Conservation (phyloP, 2,329 filamentous ascomycete genomes). For the Thermoascus crustaceus region DNA sequence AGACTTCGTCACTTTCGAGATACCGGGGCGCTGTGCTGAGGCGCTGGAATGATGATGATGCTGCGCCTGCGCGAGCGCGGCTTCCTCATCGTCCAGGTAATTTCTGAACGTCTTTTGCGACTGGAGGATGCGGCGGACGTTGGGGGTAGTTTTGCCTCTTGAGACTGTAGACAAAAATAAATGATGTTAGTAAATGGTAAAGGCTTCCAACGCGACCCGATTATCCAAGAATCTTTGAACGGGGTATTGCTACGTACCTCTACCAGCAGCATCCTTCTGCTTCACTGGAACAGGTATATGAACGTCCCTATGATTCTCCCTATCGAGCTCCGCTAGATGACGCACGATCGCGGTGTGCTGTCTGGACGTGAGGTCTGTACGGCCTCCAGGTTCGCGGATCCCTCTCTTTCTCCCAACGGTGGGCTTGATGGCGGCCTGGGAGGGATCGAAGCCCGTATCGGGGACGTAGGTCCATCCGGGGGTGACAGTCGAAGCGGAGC, state of each 20-base stretch:
- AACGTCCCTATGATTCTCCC: constrained; percentile 66
- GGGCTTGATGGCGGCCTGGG: constrained; percentile 46
- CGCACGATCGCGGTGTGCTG: constrained; percentile 75
- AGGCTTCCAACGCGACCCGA: background rate
- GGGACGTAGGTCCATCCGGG: constrained; percentile 92
- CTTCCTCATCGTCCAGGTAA: constrained; percentile 45
- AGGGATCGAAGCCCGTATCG: constrained; percentile 56
- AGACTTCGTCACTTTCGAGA: constrained; percentile 15
- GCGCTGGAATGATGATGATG: constrained; percentile 12
- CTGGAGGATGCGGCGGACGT: constrained; percentile 40
- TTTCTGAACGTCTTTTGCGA: constrained; percentile 44
- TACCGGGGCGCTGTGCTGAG: constrained; percentile 12
- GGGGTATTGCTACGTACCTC: constrained; percentile 24
- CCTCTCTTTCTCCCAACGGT: constrained; percentile 60
- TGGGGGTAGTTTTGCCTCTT: constrained; percentile 37
- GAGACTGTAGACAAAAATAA: constrained; percentile 16
- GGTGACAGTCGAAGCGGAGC: constrained; percentile 57
- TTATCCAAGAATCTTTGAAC: background rate
- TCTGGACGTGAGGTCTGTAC: constrained; percentile 65
- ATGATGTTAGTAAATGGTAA: background rate
- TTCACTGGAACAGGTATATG: constrained; percentile 61
- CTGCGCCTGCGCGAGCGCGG: constrained; percentile 24
- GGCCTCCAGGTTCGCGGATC: constrained; percentile 48
- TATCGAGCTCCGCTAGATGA: constrained; percentile 73
- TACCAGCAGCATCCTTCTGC: constrained; percentile 33